phyloP scores from a whole-genome alignment of 371 early-diverging fungal species.

The Apophysomyces elegans region DNA sequence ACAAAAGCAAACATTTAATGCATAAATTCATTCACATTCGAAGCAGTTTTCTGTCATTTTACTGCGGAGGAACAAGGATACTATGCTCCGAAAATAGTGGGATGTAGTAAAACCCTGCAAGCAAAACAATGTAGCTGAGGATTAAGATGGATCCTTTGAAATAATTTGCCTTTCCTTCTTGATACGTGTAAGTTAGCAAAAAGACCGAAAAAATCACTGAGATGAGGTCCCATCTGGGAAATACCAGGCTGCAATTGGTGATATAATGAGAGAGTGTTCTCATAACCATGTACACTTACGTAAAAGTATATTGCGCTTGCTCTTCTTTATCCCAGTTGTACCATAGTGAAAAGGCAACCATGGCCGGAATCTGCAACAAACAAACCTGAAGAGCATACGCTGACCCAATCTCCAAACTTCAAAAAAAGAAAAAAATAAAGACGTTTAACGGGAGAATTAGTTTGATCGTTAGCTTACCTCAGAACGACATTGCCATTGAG shows the following conservation, averaged over 20 bases:
- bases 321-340: slow-evolving; percentile 58
- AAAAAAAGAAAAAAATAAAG: too few species aligned
- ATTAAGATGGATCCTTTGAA: slow-evolving; percentile 94
- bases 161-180: slow-evolving; percentile 95
- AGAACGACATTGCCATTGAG: slow-evolving; percentile 91
- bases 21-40: not conserved
- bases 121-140: slow-evolving; percentile 81
- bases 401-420: slow-evolving; percentile 92
- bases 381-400: slow-evolving; percentile 96
- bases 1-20: not conserved
- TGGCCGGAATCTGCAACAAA: slow-evolving; percentile 91
- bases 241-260: slow-evolving; percentile 73
- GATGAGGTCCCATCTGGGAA: slow-evolving; percentile 92
- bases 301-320: slow-evolving; percentile 43
- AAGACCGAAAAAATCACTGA: slow-evolving; percentile 91
- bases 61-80: not conserved
- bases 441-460: not conserved
- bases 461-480: slow-evolving; percentile 35
- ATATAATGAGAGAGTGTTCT: not conserved
- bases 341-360: slow-evolving; percentile 85
- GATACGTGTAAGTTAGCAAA: slow-evolving; percentile 86
- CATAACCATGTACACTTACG: slow-evolving; percentile 29
- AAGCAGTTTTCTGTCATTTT: not conserved
- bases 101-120: slow-evolving; percentile 82
- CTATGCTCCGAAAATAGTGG: slow-evolving; percentile 46